phyloP scores from a whole-genome alignment of 495 filamentous ascomycete genomes.

The Daldinia childiae region DNA sequence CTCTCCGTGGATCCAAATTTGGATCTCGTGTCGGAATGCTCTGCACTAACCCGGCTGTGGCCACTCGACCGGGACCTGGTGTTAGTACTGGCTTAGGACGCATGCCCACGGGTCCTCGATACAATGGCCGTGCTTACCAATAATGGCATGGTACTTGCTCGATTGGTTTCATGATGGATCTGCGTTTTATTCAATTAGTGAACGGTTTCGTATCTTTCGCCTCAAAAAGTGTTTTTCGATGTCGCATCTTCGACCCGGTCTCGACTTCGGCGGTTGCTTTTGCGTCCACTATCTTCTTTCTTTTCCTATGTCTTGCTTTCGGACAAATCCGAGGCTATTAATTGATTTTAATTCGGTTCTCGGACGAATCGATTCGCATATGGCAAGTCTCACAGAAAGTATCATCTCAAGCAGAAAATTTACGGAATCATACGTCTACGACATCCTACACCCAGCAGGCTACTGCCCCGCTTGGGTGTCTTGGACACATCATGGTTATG shows the following conservation, averaged over 20 bases:
- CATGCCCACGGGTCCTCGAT: conserved; percentile 62
- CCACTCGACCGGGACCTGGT: conserved; percentile 85
- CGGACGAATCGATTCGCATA: conserved; percentile 45
- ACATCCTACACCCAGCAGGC: conserved; percentile 67
- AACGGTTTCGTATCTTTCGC: conserved; percentile 36
- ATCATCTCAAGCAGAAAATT: conserved; percentile 66
- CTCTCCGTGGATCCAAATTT: conserved; percentile 96
- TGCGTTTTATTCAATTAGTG: conserved; percentile 12
- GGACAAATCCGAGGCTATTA: conserved; percentile 36
- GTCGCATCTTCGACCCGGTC: conserved; percentile 6
- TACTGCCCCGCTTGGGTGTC: conserved; percentile 61
- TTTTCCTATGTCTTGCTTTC: conserved; percentile 50
- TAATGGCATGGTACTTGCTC: conserved; percentile 45
- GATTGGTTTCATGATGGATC: conserved; percentile 27
- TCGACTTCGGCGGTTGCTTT: not conserved
- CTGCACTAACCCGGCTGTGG: conserved; percentile 90
- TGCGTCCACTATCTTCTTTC: conserved; percentile 28
- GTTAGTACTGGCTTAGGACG: conserved; percentile 68
- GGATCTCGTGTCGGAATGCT: conserved; percentile 98
- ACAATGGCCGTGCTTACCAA: conserved; percentile 62
- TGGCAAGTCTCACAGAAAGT: conserved; percentile 50
- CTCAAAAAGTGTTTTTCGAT: conserved; percentile 15
- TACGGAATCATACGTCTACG: conserved; percentile 58
- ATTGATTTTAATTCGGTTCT: conserved; percentile 46
- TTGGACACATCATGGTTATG: conserved; percentile 70